phyloP scores from a whole-genome alignment of 2,329 filamentous ascomycete species.

The Trichophyton simii region DNA sequence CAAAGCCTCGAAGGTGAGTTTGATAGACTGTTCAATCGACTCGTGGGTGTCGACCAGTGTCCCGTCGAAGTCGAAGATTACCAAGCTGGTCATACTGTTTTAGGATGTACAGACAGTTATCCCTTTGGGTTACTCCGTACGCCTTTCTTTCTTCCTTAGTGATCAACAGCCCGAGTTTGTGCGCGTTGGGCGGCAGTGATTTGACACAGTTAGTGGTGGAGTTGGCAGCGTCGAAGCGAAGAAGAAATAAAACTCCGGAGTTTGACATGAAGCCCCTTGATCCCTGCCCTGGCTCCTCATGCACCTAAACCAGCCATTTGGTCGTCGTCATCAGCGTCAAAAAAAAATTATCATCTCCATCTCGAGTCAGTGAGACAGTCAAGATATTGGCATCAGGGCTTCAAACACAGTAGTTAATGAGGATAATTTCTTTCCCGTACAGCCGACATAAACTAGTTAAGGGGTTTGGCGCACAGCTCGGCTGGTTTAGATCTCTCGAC shows the following conservation, averaged over 20 bases:
- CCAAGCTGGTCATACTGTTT: conserved; percentile 5
- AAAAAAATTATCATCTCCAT: not conserved
- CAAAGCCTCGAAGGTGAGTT: conserved; percentile 9
- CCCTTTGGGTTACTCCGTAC: not conserved
- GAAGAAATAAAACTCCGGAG: not conserved
- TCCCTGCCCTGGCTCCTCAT: not conserved
- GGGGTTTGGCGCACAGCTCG: not conserved
- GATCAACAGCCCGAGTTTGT: not conserved
- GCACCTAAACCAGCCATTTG: not conserved
- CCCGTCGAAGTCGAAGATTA: conserved; percentile 11
- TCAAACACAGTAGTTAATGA: not conserved
- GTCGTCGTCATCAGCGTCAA: conserved; percentile 1
- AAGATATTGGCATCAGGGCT: not conserved
- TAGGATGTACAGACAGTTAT: not conserved
- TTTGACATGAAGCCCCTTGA: not conserved
- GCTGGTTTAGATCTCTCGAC: not conserved
- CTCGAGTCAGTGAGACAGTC: not conserved
- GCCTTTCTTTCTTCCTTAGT: not conserved
- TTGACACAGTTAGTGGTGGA: not conserved
- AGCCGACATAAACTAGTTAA: not conserved
- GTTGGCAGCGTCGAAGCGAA: not conserved
- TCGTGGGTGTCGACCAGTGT: conserved; percentile 11
- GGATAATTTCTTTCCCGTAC: not conserved
- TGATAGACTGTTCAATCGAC: conserved; percentile 9
- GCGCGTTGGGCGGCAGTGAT: too few relatives aligned